Evolutionary conservation across 805 yeast genomes (phyloP).

Genomic region (Lipomyces kockii): DNA sequence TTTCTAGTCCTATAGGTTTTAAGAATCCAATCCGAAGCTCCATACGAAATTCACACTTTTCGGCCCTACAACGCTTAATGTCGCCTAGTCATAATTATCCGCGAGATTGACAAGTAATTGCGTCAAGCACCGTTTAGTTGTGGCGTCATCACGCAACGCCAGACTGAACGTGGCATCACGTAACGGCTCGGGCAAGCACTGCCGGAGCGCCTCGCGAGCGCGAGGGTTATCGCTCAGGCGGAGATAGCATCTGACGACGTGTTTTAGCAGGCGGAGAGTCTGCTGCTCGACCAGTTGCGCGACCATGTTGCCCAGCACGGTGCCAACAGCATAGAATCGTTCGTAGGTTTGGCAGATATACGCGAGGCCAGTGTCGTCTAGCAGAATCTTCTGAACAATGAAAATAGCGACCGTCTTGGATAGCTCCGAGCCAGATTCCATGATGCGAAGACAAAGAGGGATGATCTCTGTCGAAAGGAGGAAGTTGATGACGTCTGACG

Average conservation of each 20-base stretch:
- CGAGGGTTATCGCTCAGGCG: conserved; percentile 87
- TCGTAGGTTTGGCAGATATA: conserved; percentile 96
- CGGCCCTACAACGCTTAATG: background rate
- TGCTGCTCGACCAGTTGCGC: conserved; percentile 77
- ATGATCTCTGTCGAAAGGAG: conserved; percentile 94
- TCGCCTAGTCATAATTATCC: conserved; percentile 42
- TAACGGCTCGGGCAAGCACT: conserved; percentile 82
- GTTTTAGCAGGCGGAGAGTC: conserved; percentile 85
- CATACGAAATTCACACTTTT: background rate
- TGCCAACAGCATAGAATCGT: conserved; percentile 90
- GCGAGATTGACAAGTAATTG: conserved; percentile 75
- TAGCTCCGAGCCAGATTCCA: conserved; percentile 93
- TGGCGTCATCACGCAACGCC: conserved; percentile 81
- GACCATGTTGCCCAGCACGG: conserved; percentile 85
- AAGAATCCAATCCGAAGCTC: background rate
- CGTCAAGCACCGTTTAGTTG: conserved; percentile 83
- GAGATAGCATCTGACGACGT: conserved; percentile 91
- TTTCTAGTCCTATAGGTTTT: background rate
- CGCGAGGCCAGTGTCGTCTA: conserved; percentile 88
- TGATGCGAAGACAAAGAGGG: conserved; percentile 89
- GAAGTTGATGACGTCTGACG: conserved; percentile 92
- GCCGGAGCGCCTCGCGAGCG: conserved; percentile 84
- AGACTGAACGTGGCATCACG: conserved; percentile 83
- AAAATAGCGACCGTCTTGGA: conserved; percentile 96
- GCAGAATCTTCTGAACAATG: conserved; percentile 87